These are phyloP conservation scores for Auriculariales sp. DNA, from an alignment of 768 basidiomycete genomes.

Conservation along the genomic window DNA sequence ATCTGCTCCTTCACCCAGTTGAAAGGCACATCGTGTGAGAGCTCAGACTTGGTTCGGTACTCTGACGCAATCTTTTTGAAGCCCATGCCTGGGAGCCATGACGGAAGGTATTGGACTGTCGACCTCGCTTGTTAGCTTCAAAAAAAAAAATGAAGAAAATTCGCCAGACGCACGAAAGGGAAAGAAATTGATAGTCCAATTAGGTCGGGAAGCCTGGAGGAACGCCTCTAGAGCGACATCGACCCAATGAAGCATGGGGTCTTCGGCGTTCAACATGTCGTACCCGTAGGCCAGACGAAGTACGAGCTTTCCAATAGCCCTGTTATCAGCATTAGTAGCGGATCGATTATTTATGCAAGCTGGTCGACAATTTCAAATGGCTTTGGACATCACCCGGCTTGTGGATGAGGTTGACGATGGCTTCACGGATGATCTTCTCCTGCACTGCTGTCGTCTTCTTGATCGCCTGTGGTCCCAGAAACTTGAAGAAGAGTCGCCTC, in stretches of 20 bases:
- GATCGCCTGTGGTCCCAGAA: background rate
- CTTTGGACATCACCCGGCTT: no score
- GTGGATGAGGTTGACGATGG: background rate
- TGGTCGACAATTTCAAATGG: background rate
- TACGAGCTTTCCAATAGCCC: background rate
- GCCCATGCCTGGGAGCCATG: background rate
- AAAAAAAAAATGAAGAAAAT: background rate
- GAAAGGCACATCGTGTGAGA: background rate
- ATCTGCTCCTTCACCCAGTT: background rate
- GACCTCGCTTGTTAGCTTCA: background rate
- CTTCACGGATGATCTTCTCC: background rate
- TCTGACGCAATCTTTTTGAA: background rate
- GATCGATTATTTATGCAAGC: background rate
- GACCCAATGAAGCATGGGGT: background rate
- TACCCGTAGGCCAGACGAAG: background rate
- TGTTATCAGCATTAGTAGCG: background rate
- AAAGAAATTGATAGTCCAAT: background rate
- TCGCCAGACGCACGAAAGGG: background rate
- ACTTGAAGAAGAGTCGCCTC: background rate
- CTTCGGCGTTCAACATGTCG: background rate
- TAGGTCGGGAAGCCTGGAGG: background rate
- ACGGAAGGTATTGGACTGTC: background rate
- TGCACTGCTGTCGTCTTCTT: background rate
- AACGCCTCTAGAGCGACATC: background rate
- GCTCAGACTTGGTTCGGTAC: background rate